Percentiles rank a stretch among this genome's conserved stretches.
Evolutionary conservation across 257 asterid genomes (phyloP).

Genomic region (Plectranthus barbatus): DNA sequence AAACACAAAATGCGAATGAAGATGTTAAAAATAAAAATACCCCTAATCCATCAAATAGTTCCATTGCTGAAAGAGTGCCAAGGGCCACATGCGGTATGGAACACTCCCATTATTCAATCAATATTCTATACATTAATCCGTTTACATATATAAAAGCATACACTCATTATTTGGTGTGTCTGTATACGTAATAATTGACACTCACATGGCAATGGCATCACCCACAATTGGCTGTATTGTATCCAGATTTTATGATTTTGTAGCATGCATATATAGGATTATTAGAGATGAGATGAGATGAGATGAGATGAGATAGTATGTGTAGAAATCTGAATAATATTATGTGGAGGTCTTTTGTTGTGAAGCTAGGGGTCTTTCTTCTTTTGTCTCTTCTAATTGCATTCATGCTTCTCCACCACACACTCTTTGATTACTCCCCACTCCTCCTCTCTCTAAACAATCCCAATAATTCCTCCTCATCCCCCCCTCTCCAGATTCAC

Average conservation of each 20-base stretch:
- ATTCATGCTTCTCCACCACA: constrained; percentile 38
- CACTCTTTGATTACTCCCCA: constrained; percentile 36
- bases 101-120: not conserved
- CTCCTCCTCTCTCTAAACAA: constrained; percentile 16
- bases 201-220: not conserved
- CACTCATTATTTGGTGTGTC: not conserved
- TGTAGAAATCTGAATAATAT: not conserved
- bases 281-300: not conserved
- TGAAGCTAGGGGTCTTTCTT: constrained; percentile 49
- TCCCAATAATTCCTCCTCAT: not conserved
- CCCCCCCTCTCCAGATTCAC: constrained; percentile 11
- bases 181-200: not conserved
- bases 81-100: not conserved
- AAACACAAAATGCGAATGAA: no score
- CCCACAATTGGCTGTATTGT: not conserved
- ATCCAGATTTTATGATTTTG: not conserved
- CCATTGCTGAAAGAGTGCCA: not conserved
- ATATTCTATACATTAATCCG: not conserved
- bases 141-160: not conserved
- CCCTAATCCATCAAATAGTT: no score
- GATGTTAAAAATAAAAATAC: no score
- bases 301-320: no score
- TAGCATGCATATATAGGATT: not conserved
- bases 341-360: constrained; percentile 32
- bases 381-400: constrained; percentile 44